Percentiles rank a stretch among this genome's conserved stretches.
Evolutionary conservation across 2,329 filamentous ascomycete species (phyloP).

Genomic region (Alternaria metachromatica): DNA sequence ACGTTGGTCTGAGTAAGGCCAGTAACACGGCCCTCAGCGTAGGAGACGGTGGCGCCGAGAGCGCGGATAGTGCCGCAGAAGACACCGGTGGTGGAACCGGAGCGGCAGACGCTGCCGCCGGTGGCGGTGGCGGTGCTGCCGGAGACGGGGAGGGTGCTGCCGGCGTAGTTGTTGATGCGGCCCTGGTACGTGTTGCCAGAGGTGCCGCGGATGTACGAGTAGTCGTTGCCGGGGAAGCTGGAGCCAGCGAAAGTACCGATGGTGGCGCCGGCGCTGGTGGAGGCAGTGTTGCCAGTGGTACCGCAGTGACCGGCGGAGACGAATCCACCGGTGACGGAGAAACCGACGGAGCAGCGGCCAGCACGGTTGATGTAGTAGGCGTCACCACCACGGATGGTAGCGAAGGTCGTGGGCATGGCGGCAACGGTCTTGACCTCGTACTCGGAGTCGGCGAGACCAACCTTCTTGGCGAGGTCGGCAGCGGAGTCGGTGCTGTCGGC

Average conservation of each 20-base stretch:
- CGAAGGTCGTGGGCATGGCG: conserved; percentile 45
- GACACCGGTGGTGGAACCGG: conserved; percentile 52
- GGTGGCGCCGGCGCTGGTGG: conserved; percentile 40
- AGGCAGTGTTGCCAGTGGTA: conserved; percentile 36
- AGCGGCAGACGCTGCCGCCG: conserved; percentile 52
- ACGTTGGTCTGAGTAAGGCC: conserved; percentile 52
- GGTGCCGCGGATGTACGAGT: conserved; percentile 47
- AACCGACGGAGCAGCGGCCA: conserved; percentile 51
- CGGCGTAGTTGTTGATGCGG: conserved; percentile 46
- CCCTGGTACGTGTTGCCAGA: conserved; percentile 41
- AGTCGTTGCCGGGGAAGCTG: conserved; percentile 51
- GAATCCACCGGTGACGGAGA: conserved; percentile 52
- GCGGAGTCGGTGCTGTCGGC: conserved; percentile 46
- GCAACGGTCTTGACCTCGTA: conserved; percentile 48
- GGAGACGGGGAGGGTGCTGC: conserved; percentile 42
- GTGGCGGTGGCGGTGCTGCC: conserved; percentile 49
- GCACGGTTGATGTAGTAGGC: conserved; percentile 48
- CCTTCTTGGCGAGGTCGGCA: conserved; percentile 46
- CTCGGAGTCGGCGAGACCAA: conserved; percentile 47
- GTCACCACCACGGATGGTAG: conserved; percentile 48
- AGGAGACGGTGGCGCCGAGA: conserved; percentile 48
- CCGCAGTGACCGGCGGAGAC: conserved; percentile 53
- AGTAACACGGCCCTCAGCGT: conserved; percentile 50
- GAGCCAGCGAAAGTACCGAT: conserved; percentile 50
- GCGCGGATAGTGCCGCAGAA: conserved; percentile 49